These are phyloP conservation scores for Trametes pubescens DNA, from an alignment of 1,284 basidiomycete genomes.

Conservation along the genomic window DNA sequence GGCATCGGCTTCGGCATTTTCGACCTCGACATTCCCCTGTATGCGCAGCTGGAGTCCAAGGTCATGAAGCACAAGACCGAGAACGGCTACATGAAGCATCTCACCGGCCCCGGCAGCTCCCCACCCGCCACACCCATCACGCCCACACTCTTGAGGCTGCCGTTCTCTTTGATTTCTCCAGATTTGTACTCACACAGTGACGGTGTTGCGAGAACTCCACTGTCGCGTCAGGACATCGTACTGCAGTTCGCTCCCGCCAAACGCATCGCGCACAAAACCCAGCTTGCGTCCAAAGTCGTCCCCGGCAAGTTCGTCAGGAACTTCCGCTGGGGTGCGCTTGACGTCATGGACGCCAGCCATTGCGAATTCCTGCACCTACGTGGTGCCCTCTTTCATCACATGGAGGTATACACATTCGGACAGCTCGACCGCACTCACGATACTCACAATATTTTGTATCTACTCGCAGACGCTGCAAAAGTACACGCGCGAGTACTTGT, in stretches of 20 bases:
- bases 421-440: constrained; percentile 31
- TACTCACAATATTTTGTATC: constrained; percentile 11
- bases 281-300: constrained; percentile 53
- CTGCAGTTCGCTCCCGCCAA: constrained; percentile 70
- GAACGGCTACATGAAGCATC: constrained; percentile 57
- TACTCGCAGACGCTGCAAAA: constrained; percentile 73
- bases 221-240: constrained; percentile 70
- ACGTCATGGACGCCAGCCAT: constrained; percentile 78
- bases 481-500: constrained; percentile 83
- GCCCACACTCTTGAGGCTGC: constrained; percentile 66
- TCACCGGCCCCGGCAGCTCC: constrained; percentile 59
- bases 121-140: constrained; percentile 69
- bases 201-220: constrained; percentile 64
- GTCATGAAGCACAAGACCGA: constrained; percentile 49
- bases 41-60: constrained; percentile 48
- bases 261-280: constrained; percentile 44
- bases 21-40: constrained; percentile 68
- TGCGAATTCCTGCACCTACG: constrained; percentile 81
- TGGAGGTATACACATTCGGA: constrained; percentile 60
- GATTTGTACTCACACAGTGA: constrained; percentile 83
- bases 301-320: constrained; percentile 70
- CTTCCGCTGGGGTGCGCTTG: constrained; percentile 82
- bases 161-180: constrained; percentile 82
- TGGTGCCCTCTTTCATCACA: constrained; percentile 80
- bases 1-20: constrained; percentile 88